phyloP scores from a whole-genome alignment of 805 yeast genomes.

The Spathaspora hagerdaliae region DNA sequence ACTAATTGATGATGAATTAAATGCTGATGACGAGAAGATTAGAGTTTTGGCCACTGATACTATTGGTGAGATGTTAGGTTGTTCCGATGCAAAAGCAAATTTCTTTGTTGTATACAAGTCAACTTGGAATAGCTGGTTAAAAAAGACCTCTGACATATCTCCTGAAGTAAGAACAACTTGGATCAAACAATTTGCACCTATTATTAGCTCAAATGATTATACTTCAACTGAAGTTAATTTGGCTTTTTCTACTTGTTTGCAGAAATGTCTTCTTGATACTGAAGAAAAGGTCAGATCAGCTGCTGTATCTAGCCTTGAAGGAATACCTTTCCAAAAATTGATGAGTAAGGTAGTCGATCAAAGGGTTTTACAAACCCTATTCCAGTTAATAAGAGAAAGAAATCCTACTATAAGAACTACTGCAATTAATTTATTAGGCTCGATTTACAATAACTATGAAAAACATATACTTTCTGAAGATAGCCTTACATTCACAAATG shows the following conservation, averaged over 20 bases:
- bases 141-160: conserved; percentile 67
- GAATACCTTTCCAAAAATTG: conserved; percentile 44
- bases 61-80: conserved; percentile 58
- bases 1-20: conserved; percentile 71
- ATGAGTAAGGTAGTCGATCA: conserved; percentile 44
- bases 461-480: background rate
- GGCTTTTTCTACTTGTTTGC: conserved; percentile 45
- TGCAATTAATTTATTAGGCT: conserved; percentile 52
- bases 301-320: conserved; percentile 44
- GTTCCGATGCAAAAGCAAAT: conserved; percentile 45
- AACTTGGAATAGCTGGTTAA: conserved; percentile 69
- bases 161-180: conserved; percentile 64
- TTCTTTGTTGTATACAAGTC: conserved; percentile 56
- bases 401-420: conserved; percentile 58
- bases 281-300: conserved; percentile 68
- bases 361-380: conserved; percentile 49
- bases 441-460: conserved; percentile 47
- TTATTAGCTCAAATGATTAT: conserved; percentile 43
- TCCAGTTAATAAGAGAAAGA: conserved; percentile 69
- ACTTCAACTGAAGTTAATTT: conserved; percentile 44
- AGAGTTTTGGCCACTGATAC: conserved; percentile 70
- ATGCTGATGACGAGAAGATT: conserved; percentile 61
- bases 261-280: conserved; percentile 68
- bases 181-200: conserved; percentile 54
- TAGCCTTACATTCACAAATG: conserved; percentile 23